phyloP scores from a whole-genome alignment of 2,329 filamentous ascomycete species.

The Cryphonectria japonica region DNA sequence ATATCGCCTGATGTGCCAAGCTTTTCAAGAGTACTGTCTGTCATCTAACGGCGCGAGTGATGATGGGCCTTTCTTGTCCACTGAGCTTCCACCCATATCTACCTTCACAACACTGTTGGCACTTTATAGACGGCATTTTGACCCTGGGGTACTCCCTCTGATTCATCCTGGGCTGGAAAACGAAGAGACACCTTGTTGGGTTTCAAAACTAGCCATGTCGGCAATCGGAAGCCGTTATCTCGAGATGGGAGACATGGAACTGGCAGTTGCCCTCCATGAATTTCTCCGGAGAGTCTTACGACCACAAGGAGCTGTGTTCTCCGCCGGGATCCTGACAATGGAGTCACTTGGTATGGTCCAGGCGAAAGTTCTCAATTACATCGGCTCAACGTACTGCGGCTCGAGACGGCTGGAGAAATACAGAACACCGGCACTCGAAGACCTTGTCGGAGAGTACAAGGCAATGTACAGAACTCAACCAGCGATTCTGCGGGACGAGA shows the following conservation, averaged over 20 bases:
- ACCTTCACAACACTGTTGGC: constrained; percentile 11
- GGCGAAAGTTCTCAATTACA: constrained; percentile 23
- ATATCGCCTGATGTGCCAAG: constrained; percentile 20
- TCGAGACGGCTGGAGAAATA: constrained; percentile 16
- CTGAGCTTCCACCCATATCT: constrained; percentile 14
- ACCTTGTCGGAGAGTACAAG: constrained; percentile 9
- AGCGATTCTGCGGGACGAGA: background rate
- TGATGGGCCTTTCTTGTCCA: background rate
- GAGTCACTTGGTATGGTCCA: constrained; percentile 9
- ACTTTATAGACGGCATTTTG: constrained; percentile 21
- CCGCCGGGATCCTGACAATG: background rate
- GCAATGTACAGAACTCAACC: constrained; percentile 9
- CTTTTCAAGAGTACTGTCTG: constrained; percentile 19
- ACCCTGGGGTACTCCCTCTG: constrained; percentile 19
- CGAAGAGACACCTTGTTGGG: constrained; percentile 3
- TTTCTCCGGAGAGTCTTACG: constrained; percentile 23
- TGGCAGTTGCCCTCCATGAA: constrained; percentile 20
- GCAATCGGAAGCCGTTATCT: constrained; percentile 24
- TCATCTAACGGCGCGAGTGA: background rate
- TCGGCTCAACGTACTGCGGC: constrained; percentile 21
- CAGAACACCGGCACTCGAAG: constrained; percentile 9
- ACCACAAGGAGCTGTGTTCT: background rate
- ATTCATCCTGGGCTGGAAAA: background rate
- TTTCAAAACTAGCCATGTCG: constrained; percentile 20
- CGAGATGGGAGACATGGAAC: constrained; percentile 2